Evolutionary conservation across 768 basidiomycete species (phyloP).

Genomic region (Suillus discolor): DNA sequence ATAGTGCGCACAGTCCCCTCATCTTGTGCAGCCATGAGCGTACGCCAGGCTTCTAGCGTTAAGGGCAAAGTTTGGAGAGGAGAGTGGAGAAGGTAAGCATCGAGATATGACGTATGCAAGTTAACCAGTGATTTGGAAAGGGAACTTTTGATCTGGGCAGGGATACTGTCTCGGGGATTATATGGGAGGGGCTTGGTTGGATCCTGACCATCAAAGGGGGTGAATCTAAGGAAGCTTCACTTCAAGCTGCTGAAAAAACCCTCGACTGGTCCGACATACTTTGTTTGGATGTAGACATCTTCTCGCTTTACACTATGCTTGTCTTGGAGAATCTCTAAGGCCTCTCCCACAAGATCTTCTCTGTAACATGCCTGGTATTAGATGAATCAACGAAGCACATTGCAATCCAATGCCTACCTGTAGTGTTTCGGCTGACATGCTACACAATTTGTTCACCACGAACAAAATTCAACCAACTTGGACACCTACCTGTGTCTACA

Average conservation of each 20-base stretch:
- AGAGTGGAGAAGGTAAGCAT: constrained; percentile 79
- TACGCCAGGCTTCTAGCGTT: constrained; percentile 71
- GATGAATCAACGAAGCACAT: neutral
- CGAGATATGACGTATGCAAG: constrained; percentile 72
- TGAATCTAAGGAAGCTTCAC: constrained; percentile 52
- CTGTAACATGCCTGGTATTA: constrained; percentile 34
- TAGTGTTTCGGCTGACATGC: constrained; percentile 79
- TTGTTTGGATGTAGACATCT: constrained; percentile 79
- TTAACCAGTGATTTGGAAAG: constrained; percentile 66
- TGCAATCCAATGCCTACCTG: constrained; percentile 40
- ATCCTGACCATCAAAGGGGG: constrained; percentile 75
- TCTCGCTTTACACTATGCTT: constrained; percentile 66
- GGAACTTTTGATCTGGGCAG: constrained; percentile 63
- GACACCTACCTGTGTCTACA: constrained; percentile 73
- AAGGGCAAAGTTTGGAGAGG: constrained; percentile 59
- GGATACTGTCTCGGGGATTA: constrained; percentile 51
- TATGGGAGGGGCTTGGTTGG: constrained; percentile 72
- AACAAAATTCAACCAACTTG: neutral
- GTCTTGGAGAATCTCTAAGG: constrained; percentile 55
- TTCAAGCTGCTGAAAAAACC: neutral
- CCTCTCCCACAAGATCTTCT: constrained; percentile 81
- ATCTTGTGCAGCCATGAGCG: constrained; percentile 62
- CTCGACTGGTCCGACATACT: constrained; percentile 43
- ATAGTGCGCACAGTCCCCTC: constrained; percentile 64
- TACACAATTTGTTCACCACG: constrained; percentile 30